phyloP scores from a whole-genome alignment of 208 protist species.

The Phytomonas sp. region DNA sequence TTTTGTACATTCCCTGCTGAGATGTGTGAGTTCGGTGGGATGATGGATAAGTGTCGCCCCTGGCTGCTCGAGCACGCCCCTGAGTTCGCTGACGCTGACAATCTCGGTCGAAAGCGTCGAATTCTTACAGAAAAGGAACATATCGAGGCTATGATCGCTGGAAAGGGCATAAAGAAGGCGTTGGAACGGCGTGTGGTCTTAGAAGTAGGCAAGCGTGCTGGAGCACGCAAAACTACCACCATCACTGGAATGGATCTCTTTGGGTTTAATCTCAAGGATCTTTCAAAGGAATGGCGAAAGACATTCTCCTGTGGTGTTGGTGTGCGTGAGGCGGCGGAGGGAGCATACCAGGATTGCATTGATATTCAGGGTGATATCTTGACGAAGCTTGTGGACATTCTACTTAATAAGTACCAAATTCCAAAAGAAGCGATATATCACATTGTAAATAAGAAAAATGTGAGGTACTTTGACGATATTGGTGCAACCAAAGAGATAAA shows the following conservation, averaged over 20 bases:
- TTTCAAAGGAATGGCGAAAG: slow-evolving; percentile 77
- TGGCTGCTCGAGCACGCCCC: slow-evolving; percentile 83
- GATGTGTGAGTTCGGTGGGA: slow-evolving; percentile 88
- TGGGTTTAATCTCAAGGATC: slow-evolving; percentile 78
- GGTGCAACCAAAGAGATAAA: not conserved
- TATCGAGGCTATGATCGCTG: slow-evolving; percentile 67
- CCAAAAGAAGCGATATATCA: slow-evolving; percentile 61
- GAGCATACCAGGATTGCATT: slow-evolving; percentile 59
- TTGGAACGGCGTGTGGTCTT: slow-evolving; percentile 65
- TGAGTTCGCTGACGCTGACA: slow-evolving; percentile 74
- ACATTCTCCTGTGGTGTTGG: slow-evolving; percentile 77
- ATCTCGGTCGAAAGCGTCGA: slow-evolving; percentile 68
- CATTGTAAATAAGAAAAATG: slow-evolving; percentile 76
- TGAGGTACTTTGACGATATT: slow-evolving; percentile 19
- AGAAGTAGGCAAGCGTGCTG: slow-evolving; percentile 46
- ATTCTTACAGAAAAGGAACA: slow-evolving; percentile 78
- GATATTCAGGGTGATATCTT: slow-evolving; percentile 77
- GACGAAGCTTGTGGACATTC: slow-evolving; percentile 56
- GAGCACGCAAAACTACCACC: slow-evolving; percentile 58
- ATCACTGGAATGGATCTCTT: slow-evolving; percentile 84
- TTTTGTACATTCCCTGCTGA: slow-evolving; percentile 88
- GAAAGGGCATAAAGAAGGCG: slow-evolving; percentile 71
- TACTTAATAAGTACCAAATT: slow-evolving; percentile 68
- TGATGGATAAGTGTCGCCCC: slow-evolving; percentile 87
- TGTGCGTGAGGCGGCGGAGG: slow-evolving; percentile 52